Evolutionary conservation across 1,284 basidiomycete genomes (phyloP).

Genomic region (Irpex lacteus): DNA sequence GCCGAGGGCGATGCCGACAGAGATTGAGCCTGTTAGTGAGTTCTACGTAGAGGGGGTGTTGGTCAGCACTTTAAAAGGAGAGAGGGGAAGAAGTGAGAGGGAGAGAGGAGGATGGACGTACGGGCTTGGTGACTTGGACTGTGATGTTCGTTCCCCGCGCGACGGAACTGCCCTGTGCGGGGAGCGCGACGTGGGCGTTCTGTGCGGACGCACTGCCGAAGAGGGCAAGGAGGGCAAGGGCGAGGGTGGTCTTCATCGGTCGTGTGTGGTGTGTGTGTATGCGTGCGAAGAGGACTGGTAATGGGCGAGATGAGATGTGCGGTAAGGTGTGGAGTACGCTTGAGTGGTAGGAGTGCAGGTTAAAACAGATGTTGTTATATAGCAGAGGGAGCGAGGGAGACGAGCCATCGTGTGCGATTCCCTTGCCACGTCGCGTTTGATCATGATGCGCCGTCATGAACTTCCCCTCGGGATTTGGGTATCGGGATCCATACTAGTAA

Average conservation of each 20-base stretch:
- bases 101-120: background rate
- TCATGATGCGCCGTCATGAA: too few species aligned
- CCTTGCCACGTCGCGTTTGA: too few species aligned
- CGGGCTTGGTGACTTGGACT: background rate
- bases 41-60: background rate
- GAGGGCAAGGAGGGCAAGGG: background rate
- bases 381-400: too few species aligned
- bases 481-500: too few species aligned
- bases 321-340: too few species aligned
- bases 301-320: background rate
- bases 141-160: background rate
- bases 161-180: background rate
- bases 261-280: background rate
- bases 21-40: background rate
- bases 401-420: too few species aligned
- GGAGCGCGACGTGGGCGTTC: background rate
- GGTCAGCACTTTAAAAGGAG: too few species aligned
- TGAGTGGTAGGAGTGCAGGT: too few species aligned
- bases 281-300: background rate
- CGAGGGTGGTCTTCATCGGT: background rate
- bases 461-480: too few species aligned
- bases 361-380: too few species aligned
- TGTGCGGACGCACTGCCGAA: background rate
- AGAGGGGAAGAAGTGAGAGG: too few species aligned
- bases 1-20: background rate